Base-by-base conservation (phyloP, 805 yeast genomes). In the Barnettozyma siamensis region DNA sequence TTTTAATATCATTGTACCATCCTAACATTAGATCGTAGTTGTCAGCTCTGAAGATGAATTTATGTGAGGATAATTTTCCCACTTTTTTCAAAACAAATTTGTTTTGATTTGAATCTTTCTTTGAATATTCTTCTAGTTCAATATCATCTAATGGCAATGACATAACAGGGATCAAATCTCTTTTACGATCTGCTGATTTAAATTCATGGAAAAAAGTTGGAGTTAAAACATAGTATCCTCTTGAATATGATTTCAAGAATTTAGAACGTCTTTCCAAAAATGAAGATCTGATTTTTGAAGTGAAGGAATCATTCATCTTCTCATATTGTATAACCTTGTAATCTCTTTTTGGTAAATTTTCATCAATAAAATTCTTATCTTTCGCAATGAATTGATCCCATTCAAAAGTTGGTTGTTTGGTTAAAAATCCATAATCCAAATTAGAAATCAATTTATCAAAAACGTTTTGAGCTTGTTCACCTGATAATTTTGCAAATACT, bases 41-140 rank as follows among this genome's bases (percentile, higher is more conserved):
- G 55, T 85, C 93, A n/a, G 94, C 82, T 49, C 95, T 74, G 67
- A 91, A 89, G n/a, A 89, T 93, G 87, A 93, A 88, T 54, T 88
- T 88, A 64, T 89, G 97, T 33, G 88, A 86, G 47, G 80, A 82
- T 47, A 87, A 71, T 45, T 83, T 65, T 12, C 93, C 93, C 46
- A 79, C 77, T 48, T 81, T 80, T 54, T 83, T 86, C 46, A 91
- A 67, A 10, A 88, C 85, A 63, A 91, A 93, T 64, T 88, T 88
- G 59, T 79, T 80, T 30, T 70, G 60, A 39, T 64, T 68, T 21
- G 80, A 77, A 49, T 83, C 87, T 53, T 78, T 79, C 58, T 80
- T 78, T 11, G 91, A 79, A 64, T 86, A 95, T 51, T 87, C 95
- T 19, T 86, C 76, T 13, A 93, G 76, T 49, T 78, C 79, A 58